A percentile compares a stretch with the other conserved stretches of the same genome.
These are phyloP conservation scores for Anisodus acutangulus DNA, from an alignment of 257 asterid species.

Conservation along the genomic window DNA sequence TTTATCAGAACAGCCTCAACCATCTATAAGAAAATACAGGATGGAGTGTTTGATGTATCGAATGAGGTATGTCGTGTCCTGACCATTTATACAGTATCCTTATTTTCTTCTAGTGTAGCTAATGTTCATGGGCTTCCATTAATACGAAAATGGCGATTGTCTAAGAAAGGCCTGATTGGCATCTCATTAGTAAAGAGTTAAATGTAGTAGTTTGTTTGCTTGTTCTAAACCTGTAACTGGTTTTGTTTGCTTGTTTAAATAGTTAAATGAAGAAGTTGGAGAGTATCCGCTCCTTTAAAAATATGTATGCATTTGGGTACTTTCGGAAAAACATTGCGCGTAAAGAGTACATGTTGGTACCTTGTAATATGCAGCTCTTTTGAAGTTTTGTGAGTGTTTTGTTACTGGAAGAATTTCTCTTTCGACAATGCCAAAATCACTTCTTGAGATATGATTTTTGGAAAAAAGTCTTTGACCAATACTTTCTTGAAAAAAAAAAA, in stretches of 20 bases:
- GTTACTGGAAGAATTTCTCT: not conserved
- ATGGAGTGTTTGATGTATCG: constrained; percentile 90
- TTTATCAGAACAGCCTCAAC: constrained; percentile 84
- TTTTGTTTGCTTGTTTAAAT: not conserved
- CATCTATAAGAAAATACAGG: constrained; percentile 91
- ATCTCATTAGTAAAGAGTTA: not conserved
- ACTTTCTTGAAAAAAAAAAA: not conserved
- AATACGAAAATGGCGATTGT: not conserved
- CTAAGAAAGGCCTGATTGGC: not conserved
- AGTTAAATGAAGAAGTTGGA: constrained; percentile 1
- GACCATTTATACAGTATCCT: not conserved
- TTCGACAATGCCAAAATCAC: not conserved
- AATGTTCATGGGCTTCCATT: not conserved
- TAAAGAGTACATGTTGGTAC: not conserved
- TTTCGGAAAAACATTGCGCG: not conserved
- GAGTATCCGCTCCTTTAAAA: not conserved
- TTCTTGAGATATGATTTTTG: not conserved
- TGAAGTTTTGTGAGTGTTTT: not conserved
- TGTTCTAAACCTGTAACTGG: not conserved
- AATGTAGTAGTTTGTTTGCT: not conserved
- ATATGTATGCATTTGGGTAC: not conserved
- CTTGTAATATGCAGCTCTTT: not conserved
- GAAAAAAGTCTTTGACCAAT: not conserved
- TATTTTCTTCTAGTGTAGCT: not conserved
- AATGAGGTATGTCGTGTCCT: constrained; percentile 69